These are phyloP conservation scores for Coniella lustricola DNA, from an alignment of 2,329 filamentous ascomycete species.

Conservation along the genomic window DNA sequence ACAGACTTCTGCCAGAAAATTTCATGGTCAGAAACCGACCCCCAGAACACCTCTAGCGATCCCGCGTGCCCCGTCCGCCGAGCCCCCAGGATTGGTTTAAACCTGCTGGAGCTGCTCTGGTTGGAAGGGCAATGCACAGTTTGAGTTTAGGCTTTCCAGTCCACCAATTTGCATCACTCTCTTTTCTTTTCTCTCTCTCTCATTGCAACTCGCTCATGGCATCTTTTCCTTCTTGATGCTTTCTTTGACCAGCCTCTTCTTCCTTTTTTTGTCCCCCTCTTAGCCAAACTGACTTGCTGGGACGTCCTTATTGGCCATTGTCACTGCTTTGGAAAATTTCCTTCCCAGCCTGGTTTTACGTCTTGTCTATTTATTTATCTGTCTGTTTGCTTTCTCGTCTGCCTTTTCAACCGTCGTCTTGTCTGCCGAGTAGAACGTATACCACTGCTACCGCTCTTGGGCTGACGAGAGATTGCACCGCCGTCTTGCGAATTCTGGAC, in stretches of 20 bases:
- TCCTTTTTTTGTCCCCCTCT: background rate
- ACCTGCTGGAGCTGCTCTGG: conserved; percentile 15
- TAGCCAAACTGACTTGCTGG: background rate
- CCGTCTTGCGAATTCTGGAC: background rate
- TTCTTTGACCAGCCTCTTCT: conserved; percentile 9
- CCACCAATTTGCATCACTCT: conserved; percentile 5
- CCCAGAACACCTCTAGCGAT: conserved; percentile 15
- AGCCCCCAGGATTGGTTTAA: conserved; percentile 15
- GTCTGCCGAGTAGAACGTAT: too few species aligned
- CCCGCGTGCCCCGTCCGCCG: conserved; percentile 13
- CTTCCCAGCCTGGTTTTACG: background rate
- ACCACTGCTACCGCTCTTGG: too few species aligned
- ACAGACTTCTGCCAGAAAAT: conserved; percentile 16
- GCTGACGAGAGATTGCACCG: too few species aligned
- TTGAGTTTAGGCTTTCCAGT: conserved; percentile 13
- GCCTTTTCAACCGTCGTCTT: background rate
- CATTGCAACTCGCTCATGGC: conserved; percentile 2
- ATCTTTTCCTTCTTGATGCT: conserved; percentile 15
- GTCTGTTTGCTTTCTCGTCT: background rate
- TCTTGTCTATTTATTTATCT: background rate
- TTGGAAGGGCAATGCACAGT: conserved; percentile 17
- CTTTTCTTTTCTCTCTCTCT: conserved; percentile 1
- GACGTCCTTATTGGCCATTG: background rate
- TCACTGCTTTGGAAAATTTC: background rate
- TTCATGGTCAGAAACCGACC: conserved; percentile 13